phyloP scores from a whole-genome alignment of 805 yeast genomes.

The Hanseniaspora guilliermondii region DNA sequence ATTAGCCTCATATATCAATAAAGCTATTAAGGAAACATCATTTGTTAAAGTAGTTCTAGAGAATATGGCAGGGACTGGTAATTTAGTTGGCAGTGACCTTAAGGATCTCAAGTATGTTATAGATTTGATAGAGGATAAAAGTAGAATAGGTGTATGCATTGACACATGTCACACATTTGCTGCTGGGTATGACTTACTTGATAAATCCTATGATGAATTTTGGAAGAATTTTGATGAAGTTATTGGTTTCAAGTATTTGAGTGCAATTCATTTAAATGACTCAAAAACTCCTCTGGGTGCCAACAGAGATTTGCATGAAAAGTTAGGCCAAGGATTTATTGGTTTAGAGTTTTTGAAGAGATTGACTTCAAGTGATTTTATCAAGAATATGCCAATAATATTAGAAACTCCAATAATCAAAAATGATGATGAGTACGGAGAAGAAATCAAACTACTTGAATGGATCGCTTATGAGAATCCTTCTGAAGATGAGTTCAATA shows the following conservation, averaged over 20 bases:
- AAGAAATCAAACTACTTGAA: constrained; percentile 70
- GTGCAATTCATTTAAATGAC: constrained; percentile 82
- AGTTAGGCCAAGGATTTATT: constrained; percentile 75
- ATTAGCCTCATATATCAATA: constrained; percentile 69
- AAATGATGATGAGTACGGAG: constrained; percentile 60
- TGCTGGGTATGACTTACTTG: constrained; percentile 83
- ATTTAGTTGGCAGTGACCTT: constrained; percentile 68
- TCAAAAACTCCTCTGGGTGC: constrained; percentile 89
- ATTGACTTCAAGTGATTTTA: constrained; percentile 53
- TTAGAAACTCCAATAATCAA: constrained; percentile 70
- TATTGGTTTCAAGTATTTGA: constrained; percentile 62
- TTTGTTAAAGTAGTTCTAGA: constrained; percentile 84
- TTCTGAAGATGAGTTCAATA: constrained; percentile 39
- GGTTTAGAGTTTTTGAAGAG: constrained; percentile 76
- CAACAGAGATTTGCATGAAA: constrained; percentile 82
- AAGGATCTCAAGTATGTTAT: constrained; percentile 69
- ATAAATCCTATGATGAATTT: constrained; percentile 48
- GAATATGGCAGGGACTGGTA: constrained; percentile 97
- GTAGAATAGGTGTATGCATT: constrained; percentile 85
- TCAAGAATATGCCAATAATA: constrained; percentile 61
- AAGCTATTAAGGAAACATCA: constrained; percentile 57
- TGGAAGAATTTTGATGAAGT: constrained; percentile 64
- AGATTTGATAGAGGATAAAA: constrained; percentile 62
- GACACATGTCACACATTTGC: constrained; percentile 96
- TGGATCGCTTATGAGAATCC: constrained; percentile 40